Evolutionary conservation across 2,329 filamentous ascomycete genomes (phyloP).

Genomic region (Fusarium musae): DNA sequence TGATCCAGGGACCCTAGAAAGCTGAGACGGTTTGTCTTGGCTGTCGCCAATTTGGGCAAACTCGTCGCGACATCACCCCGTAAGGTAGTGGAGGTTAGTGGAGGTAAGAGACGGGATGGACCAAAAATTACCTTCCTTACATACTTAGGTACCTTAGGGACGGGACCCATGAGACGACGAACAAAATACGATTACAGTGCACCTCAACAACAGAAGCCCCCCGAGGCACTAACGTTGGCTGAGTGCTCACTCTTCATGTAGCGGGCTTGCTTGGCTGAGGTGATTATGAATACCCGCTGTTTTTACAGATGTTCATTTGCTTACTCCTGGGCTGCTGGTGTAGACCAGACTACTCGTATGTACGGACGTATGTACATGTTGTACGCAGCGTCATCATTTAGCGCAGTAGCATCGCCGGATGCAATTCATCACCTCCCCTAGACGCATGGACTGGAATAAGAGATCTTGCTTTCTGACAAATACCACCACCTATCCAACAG

Average conservation of each 20-base stretch:
- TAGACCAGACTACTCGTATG: background rate
- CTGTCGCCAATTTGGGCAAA: constrained; percentile 35
- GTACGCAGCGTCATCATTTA: constrained; percentile 15
- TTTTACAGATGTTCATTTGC: background rate
- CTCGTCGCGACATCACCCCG: constrained; percentile 34
- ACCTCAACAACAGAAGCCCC: background rate
- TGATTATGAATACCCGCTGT: background rate
- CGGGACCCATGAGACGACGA: background rate
- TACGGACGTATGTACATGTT: background rate
- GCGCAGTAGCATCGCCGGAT: constrained; percentile 10
- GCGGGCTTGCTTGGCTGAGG: background rate
- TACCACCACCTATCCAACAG: background rate
- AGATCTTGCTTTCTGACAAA: constrained; percentile 5
- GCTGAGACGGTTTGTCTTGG: constrained; percentile 29
- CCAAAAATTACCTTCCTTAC: background rate
- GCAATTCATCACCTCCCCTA: background rate
- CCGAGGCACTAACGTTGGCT: background rate
- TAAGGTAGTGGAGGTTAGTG: constrained; percentile 10
- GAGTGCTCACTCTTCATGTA: background rate
- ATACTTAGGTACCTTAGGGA: too few relatives aligned
- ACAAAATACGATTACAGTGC: background rate
- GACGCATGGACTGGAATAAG: background rate
- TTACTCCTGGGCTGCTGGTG: background rate
- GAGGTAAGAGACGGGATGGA: constrained; percentile 9
- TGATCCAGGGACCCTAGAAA: constrained; percentile 30